Conservation (phyloP, 805 yeast species). For the Pichia gijzeniarum region DNA sequence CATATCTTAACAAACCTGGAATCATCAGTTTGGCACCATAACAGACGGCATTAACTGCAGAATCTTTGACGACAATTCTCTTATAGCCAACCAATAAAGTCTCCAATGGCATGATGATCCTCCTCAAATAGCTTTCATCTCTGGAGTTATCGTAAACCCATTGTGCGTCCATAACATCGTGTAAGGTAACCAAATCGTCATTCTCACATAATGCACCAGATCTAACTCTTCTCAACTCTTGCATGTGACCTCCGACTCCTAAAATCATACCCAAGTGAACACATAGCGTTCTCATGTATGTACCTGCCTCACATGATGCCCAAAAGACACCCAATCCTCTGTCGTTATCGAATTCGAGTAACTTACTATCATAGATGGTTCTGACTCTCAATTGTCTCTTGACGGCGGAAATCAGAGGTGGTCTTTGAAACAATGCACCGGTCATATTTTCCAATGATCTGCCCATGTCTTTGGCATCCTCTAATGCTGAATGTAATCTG, state of each 20-base stretch:
- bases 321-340: slow-evolving; percentile 97
- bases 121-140: slow-evolving; percentile 93
- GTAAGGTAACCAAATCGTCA: slow-evolving; percentile 90
- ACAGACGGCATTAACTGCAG: slow-evolving; percentile 97
- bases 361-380: slow-evolving; percentile 92
- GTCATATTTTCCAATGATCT: slow-evolving; percentile 89
- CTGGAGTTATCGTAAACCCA: slow-evolving; percentile 96
- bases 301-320: slow-evolving; percentile 99
- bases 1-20: slow-evolving; percentile 96
- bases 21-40: slow-evolving; percentile 99
- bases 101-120: slow-evolving; percentile 91
- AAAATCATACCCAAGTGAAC: slow-evolving; percentile 97
- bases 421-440: slow-evolving; percentile 98
- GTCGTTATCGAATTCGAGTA: slow-evolving; percentile 94
- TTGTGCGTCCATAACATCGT: slow-evolving; percentile 97
- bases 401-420: slow-evolving; percentile 97
- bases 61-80: slow-evolving; percentile 85
- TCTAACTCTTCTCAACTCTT: slow-evolving; percentile 98
- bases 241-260: slow-evolving; percentile 99
- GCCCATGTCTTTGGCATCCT: slow-evolving; percentile 81
- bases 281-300: slow-evolving; percentile 98
- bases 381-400: slow-evolving; percentile 98
- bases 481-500: slow-evolving; percentile 87
- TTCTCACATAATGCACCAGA: slow-evolving; percentile 91
- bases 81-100: slow-evolving; percentile 90